Evolutionary conservation across 2,329 filamentous ascomycete species (phyloP), one percentile per base, ranked within the genome.

Genomic region (Nigrograna mackinnonii): DNA sequence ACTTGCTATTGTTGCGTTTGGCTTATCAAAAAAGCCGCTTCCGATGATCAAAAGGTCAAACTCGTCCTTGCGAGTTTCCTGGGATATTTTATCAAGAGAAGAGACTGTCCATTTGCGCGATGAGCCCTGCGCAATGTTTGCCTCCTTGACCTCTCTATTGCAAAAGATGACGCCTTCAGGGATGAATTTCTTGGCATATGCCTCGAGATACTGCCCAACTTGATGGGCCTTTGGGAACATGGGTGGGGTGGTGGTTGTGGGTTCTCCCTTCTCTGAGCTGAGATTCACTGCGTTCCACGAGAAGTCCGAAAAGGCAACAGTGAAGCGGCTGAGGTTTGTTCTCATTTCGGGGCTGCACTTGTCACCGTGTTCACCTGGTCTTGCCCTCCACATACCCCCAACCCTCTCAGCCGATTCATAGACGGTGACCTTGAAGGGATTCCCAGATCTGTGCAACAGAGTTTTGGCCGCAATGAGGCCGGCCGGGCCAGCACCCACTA

Each of bases 171-270:
- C 49, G 1, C 74, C 71, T 2, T 66, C 53, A 7, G 69, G 58
- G 5, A 83, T 71, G 61, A 88, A 89, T 33, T 70, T 75, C 24
- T 79, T 65, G 4, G 74, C 55, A 60, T 94, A 95, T 4, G 69
- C 72, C 49, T 84, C 74, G 5, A 94, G 73, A 61, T 95, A 95
- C 18, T 72, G 73, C 1, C 88, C 87, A 4, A 92, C 81, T 69
- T 89, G 83, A 82, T 86, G 89, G 0, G 88, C 89, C 26, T 78
- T 82, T 1, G 89, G 89, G 35, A 94, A 84, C 64, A 86, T 77
- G 1, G 85, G 83, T 4, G 67, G 68, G 75, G 69, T 6, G 37
- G 44, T 17, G 34, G 22, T 26, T 17, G 26, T 40, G 41, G 6
- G 32, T 20, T 18, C 31, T 21, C 5, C 19, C 6, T 12, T 16